Percentiles rank a stretch among this genome's conserved stretches.
phyloP scores from a whole-genome alignment of 148 eudicot genomes.

The Camellia lanceoleosa region DNA sequence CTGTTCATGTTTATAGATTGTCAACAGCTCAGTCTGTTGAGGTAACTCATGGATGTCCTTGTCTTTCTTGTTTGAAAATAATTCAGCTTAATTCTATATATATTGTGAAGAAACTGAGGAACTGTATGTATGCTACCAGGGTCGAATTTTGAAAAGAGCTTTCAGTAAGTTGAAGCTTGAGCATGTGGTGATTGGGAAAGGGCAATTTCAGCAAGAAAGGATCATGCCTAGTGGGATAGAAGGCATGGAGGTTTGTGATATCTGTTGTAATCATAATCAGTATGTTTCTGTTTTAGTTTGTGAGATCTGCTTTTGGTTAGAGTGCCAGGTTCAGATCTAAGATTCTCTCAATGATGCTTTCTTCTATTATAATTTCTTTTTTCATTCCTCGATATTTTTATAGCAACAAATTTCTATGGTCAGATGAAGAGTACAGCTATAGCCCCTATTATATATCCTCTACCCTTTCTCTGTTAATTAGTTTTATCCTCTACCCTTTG shows the following conservation, averaged over 20 bases:
- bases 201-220: slow-evolving; percentile 84
- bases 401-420: not conserved
- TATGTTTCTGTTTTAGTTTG: not conserved
- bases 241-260: slow-evolving; percentile 48
- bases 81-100: slow-evolving; percentile 7
- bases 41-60: slow-evolving; percentile 34
- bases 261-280: not conserved
- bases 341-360: not conserved
- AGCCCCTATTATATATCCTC: not conserved
- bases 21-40: slow-evolving; percentile 95
- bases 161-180: slow-evolving; percentile 94
- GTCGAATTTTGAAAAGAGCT: slow-evolving; percentile 93
- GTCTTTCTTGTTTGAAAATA: not conserved
- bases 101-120: slow-evolving; percentile 10
- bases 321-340: not conserved
- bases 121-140: slow-evolving; percentile 38
- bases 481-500: too few species aligned
- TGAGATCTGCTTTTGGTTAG: not conserved
- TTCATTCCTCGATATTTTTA: not conserved
- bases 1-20: slow-evolving; percentile 97
- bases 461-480: not conserved
- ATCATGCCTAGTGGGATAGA: slow-evolving; percentile 42
- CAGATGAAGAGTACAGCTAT: not conserved
- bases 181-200: slow-evolving; percentile 95
- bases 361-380: not conserved